These are phyloP conservation scores for Plenodomus tracheiphilus DNA, from an alignment of 2,329 filamentous ascomycete species.

Conservation along the genomic window DNA sequence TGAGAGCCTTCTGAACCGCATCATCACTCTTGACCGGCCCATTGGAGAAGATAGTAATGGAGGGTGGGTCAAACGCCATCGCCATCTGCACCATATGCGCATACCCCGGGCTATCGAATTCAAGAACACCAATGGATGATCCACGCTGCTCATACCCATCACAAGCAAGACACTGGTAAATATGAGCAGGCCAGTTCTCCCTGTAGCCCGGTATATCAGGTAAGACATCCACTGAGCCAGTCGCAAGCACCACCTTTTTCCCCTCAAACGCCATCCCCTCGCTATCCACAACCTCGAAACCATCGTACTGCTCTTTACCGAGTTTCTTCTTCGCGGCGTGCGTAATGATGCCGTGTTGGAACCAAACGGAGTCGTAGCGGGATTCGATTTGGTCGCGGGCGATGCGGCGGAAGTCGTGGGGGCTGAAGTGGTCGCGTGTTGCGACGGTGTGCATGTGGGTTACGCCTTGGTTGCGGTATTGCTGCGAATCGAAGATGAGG, in stretches of 20 bases:
- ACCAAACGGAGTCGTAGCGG: slow-evolving; percentile 43
- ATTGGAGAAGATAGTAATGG: slow-evolving; percentile 34
- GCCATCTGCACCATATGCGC: slow-evolving; percentile 33
- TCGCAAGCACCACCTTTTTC: slow-evolving; percentile 60
- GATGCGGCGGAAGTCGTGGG: slow-evolving; percentile 32
- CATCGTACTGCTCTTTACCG: slow-evolving; percentile 23
- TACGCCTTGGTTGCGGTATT: slow-evolving; percentile 49
- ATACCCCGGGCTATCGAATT: slow-evolving; percentile 23
- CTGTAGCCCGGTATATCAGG: slow-evolving; percentile 57
- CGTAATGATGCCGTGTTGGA: slow-evolving; percentile 31
- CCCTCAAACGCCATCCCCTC: slow-evolving; percentile 52
- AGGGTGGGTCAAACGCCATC: slow-evolving; percentile 21
- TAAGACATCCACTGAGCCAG: slow-evolving; percentile 56
- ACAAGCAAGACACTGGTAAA: slow-evolving; percentile 64
- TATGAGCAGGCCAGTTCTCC: slow-evolving; percentile 54
- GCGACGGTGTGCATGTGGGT: slow-evolving; percentile 51
- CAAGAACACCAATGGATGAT: slow-evolving; percentile 31
- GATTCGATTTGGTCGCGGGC: slow-evolving; percentile 41
- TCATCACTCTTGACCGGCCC: slow-evolving; percentile 14
- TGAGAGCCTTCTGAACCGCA: slow-evolving; percentile 23
- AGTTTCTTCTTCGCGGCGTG: slow-evolving; percentile 25
- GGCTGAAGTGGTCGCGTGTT: slow-evolving; percentile 33
- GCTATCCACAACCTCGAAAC: slow-evolving; percentile 49
- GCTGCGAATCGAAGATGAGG: slow-evolving; percentile 49
- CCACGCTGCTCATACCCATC: slow-evolving; percentile 63